These are phyloP conservation scores for Apium graveolens DNA, from an alignment of 129 eudicot genomes.

Conservation along the genomic window DNA sequence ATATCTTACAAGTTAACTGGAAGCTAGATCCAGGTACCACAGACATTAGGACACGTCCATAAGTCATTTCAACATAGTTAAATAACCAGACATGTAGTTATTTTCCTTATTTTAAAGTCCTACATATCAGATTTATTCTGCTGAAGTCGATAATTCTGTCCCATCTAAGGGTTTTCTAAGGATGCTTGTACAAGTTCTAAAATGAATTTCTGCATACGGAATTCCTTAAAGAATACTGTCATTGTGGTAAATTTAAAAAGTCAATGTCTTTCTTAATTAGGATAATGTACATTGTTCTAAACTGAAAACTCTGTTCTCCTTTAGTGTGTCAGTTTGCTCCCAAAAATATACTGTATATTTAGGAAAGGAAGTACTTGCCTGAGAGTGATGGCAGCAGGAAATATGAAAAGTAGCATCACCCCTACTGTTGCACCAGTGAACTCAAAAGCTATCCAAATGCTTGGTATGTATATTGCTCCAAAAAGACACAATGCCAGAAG, in stretches of 20 bases:
- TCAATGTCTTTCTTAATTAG: background rate
- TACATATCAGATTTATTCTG: background rate
- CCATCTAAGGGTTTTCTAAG: background rate
- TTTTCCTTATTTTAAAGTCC: background rate
- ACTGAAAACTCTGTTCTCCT: background rate
- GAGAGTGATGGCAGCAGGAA: conserved; percentile 38
- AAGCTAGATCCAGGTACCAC: background rate
- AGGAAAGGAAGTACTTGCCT: conserved; percentile 15
- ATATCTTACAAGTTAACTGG: background rate
- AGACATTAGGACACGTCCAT: background rate
- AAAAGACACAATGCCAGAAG: conserved; percentile 15
- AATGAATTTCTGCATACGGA: background rate
- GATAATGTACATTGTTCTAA: background rate
- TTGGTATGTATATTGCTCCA: conserved; percentile 31
- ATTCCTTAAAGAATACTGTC: background rate
- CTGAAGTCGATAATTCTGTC: background rate
- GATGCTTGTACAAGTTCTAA: background rate
- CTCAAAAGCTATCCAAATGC: conserved; percentile 36
- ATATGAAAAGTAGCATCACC: conserved; percentile 28
- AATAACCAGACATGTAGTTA: background rate
- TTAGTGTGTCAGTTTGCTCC: background rate
- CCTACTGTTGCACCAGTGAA: conserved; percentile 38
- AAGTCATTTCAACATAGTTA: background rate
- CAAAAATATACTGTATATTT: background rate
- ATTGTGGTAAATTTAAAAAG: background rate